Evolutionary conservation across 2,329 filamentous ascomycete species (phyloP), one percentile per base, ranked within the genome.

Genomic region (Exophiala mesophila): DNA sequence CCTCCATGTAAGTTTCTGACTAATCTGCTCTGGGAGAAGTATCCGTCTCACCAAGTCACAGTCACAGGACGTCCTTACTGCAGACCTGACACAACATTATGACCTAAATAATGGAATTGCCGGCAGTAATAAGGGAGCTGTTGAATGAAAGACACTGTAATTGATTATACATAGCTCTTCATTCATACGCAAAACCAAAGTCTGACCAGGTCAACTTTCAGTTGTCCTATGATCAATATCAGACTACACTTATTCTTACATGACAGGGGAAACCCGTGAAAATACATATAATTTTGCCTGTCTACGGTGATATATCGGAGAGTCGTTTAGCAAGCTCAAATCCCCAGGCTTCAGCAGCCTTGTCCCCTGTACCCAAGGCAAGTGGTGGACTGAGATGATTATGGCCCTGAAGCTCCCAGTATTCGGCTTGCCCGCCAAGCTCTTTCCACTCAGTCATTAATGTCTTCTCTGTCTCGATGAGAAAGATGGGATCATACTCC

Each of bases 301-400:
- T n/a, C n/a, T 36, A 36, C 23, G 34, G 23, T 37, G n/a, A 23
- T 23, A n/a, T n/a, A 8, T 28, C 29, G n/a, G 34, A 13, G 13
- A 38, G 10, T 28, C 43, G 29, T 24, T 18, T 21, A 3, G 18
- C 43, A 12, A 45, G 13, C 19, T 37, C 23, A 15, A 30, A 17
- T 4, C 43, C 43, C 43, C 43, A 45, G 2, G 17, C 32, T 34
- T 45, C 43, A 8, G 34, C 43, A 4, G 24, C 33, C 9, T 18
- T 30, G 19, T 36, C 16, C 4, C 38, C 38, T 19, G 38, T 41
- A 13, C 43, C 43, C 16, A 45, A 21, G 3, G 38, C 30, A 12
- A 45, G 15, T 16, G 38, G 36, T 13, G 43, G 43, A 16, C 43
- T 45, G 38, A 45, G 34, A 12, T 45, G 43, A 30, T 45, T 45